phyloP scores from a whole-genome alignment of 768 basidiomycete genomes.

The Sarcomyxa edulis region DNA sequence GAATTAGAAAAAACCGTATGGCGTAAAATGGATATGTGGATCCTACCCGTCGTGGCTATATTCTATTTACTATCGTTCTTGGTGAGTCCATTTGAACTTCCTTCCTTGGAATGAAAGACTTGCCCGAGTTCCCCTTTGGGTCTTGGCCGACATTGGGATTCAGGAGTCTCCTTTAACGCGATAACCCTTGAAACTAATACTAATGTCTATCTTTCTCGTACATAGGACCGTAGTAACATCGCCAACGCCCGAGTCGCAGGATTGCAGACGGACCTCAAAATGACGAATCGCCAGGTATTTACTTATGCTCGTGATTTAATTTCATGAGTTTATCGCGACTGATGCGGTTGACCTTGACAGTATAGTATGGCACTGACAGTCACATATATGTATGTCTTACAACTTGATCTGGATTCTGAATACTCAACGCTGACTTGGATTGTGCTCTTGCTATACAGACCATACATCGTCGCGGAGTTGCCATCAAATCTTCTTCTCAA shows the following conservation, averaged over 20 bases:
- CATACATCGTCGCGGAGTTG: slow-evolving; percentile 54
- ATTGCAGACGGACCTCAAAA: slow-evolving; percentile 45
- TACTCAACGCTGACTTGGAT: too few species aligned
- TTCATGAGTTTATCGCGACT: too few species aligned
- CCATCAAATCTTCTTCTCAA: slow-evolving; percentile 59
- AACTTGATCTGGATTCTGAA: background rate
- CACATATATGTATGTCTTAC: slow-evolving; percentile 27
- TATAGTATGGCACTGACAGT: slow-evolving; percentile 48
- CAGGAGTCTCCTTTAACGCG: too few species aligned
- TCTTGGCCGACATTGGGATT: too few species aligned
- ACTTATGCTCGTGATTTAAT: background rate
- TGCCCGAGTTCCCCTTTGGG: background rate
- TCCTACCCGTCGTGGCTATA: slow-evolving; percentile 43
- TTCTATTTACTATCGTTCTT: slow-evolving; percentile 51
- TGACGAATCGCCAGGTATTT: slow-evolving; percentile 30
- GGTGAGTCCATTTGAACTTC: too few species aligned
- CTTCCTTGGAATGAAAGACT: background rate
- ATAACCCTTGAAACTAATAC: too few species aligned
- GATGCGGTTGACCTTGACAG: slow-evolving; percentile 16
- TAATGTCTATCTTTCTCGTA: too few species aligned
- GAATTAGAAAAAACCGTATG: slow-evolving; percentile 39
- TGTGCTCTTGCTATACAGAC: too few species aligned
- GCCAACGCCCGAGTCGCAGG: slow-evolving; percentile 61
- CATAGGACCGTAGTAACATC: slow-evolving; percentile 48
- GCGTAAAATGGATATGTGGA: slow-evolving; percentile 43